Percentiles rank a stretch among this genome's conserved stretches.
Evolutionary conservation across 352 stramenopile species (phyloP).

Genomic region (Plasmopara muralis): DNA sequence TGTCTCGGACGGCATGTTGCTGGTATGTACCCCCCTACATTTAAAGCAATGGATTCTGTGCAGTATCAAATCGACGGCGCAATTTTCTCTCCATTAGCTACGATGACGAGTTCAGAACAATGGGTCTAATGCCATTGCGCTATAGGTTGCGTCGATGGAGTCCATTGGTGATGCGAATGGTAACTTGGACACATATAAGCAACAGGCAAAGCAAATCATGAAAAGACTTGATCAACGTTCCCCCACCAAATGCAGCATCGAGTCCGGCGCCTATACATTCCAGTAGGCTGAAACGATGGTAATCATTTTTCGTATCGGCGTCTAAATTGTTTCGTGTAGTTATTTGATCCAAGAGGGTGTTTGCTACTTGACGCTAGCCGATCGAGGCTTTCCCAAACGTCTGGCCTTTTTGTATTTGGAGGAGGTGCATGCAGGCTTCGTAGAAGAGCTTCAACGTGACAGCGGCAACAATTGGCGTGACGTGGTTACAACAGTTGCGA

Average conservation of each 20-base stretch:
- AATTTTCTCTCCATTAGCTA: background rate
- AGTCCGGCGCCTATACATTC: slow-evolving; percentile 89
- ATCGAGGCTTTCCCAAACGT: slow-evolving; percentile 95
- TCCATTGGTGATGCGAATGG: slow-evolving; percentile 72
- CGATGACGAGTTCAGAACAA: background rate
- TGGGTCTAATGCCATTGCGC: background rate
- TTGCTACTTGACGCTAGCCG: slow-evolving; percentile 96
- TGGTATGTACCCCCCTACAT: slow-evolving; percentile 38
- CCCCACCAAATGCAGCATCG: slow-evolving; percentile 91
- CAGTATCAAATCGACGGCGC: background rate
- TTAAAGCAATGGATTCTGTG: background rate
- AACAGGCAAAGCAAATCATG: slow-evolving; percentile 93
- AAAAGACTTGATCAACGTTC: slow-evolving; percentile 88
- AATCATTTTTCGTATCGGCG: background rate
- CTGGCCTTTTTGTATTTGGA: slow-evolving; percentile 97
- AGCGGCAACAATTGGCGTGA: slow-evolving; percentile 88
- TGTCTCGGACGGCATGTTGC: slow-evolving; percentile 90
- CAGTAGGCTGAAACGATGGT: slow-evolving; percentile 58
- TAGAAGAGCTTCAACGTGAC: slow-evolving; percentile 92
- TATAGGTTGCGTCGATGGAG: slow-evolving; percentile 91
- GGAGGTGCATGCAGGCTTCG: slow-evolving; percentile 91
- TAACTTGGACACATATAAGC: slow-evolving; percentile 87
- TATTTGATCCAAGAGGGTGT: slow-evolving; percentile 97
- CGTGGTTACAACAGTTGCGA: slow-evolving; percentile 91
- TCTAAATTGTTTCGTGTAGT: slow-evolving; percentile 27